Evolutionary conservation across 495 filamentous ascomycete genomes (phyloP), one percentile per base, ranked within the genome.

Genomic region (Penicillium waksmanii): DNA sequence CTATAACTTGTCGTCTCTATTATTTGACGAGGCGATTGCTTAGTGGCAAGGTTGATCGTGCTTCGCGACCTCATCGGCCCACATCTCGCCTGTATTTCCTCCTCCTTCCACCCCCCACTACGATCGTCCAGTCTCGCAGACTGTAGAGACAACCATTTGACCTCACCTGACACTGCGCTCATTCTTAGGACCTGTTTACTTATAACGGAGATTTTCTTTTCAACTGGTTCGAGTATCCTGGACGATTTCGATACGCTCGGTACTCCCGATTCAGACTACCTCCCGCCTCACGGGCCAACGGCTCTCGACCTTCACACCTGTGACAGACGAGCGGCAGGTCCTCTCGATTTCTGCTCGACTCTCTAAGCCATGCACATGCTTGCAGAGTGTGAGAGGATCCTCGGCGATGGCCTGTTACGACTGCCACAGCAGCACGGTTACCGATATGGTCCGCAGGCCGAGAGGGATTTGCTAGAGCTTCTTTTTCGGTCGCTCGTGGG

Each of bases 401-500:
- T 97, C 71, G 91, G 89, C 73, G 82, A 80, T 57, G 70, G 86
- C 62, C 84, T 98, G 68, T 81, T 88, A 69, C 82, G 86, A 65
- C 84, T 93, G 59, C 88, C 95, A 57, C 67, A 78, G 61, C 70
- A 83, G 53, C 81, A 90, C 79, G 76, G 79, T 40, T 88, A 89
- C 73, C 87, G 87, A 52, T 98, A 94, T 74, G 85, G 81, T 13
- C 80, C 86, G 25, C 72, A 80, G 42, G 92, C 92, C 13, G 81
- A 81, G 47, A 82, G 83, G 56, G 84, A 87, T 23, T 84, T 98
- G 11, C 75, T 95, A 53, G 77, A 86, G 65, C 83, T 86, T 31
- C 89, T 98, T 51, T 97, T 97, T 75, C 87, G 85, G 74, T 95
- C 89, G 36, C 85, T 98, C 58, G 89, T 89, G 31, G 85, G 82